Evolutionary conservation across 495 filamentous ascomycete species (phyloP).

Genomic region (Pseudoneurospora amorphoporcata): DNA sequence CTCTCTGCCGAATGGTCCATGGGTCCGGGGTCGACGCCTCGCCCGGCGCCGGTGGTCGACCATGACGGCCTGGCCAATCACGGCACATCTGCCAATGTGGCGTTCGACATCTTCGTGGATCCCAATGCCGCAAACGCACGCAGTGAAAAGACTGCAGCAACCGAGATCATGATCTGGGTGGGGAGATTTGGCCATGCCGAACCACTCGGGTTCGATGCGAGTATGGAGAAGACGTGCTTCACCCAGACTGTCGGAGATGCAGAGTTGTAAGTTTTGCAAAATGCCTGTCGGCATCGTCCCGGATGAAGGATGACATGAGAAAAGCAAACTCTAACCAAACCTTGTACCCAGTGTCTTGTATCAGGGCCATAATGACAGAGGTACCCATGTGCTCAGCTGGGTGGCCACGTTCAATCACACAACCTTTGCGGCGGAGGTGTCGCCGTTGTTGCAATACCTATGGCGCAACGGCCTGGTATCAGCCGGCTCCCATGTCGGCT

Average conservation of each 20-base stretch:
- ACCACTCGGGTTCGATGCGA: slow-evolving; percentile 13
- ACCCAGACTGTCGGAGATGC: slow-evolving; percentile 5
- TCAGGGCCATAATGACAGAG: slow-evolving; percentile 17
- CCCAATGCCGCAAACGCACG: slow-evolving; percentile 8
- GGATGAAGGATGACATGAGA: not conserved
- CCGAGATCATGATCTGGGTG: slow-evolving; percentile 25
- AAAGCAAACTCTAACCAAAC: not conserved
- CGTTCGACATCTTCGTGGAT: slow-evolving; percentile 24
- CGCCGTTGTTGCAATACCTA: slow-evolving; percentile 19
- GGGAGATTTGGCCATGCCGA: slow-evolving; percentile 13
- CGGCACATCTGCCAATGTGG: slow-evolving; percentile 17
- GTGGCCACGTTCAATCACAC: slow-evolving; percentile 9
- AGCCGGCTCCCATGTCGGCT: slow-evolving; percentile 10
- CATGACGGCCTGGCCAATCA: slow-evolving; percentile 6
- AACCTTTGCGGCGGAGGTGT: slow-evolving; percentile 17
- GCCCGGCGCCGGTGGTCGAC: slow-evolving; percentile 9
- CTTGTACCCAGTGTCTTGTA: slow-evolving; percentile 12
- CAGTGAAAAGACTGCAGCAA: slow-evolving; percentile 16
- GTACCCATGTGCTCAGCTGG: slow-evolving; percentile 20
- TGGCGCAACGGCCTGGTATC: slow-evolving; percentile 19
- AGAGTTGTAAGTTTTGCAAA: slow-evolving; percentile 13
- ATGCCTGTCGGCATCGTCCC: not conserved
- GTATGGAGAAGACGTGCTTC: slow-evolving; percentile 1
- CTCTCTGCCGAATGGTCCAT: slow-evolving; percentile 21
- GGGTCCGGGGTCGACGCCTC: slow-evolving; percentile 17